A percentile compares a stretch with the other conserved stretches of the same genome.
Conservation (phyloP, 495 filamentous ascomycete genomes). For the Xylaria palmicola region DNA sequence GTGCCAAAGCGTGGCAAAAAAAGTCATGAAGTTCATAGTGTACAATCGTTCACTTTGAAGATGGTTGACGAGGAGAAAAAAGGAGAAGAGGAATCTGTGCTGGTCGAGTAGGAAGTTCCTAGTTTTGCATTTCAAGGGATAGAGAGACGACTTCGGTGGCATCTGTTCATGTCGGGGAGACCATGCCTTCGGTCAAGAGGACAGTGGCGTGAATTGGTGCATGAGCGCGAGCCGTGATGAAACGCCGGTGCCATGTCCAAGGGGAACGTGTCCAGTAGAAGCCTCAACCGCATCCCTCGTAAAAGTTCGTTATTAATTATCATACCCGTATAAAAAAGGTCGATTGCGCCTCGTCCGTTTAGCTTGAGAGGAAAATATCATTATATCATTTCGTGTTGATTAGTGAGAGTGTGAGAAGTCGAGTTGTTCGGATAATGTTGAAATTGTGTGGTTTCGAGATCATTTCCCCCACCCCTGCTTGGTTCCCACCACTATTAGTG, state of each 20-base stretch:
- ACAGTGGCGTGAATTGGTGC: not conserved
- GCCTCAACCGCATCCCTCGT: conserved; percentile 12
- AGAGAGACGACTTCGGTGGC: not conserved
- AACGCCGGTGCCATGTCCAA: not conserved
- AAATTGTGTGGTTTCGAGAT: not conserved
- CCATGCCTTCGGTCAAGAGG: not conserved
- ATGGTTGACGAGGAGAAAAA: not conserved
- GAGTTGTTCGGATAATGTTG: not conserved
- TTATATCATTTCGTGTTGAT: conserved; percentile 21
- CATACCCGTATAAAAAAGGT: conserved; percentile 5
- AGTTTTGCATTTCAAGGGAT: not conserved
- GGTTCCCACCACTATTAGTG: conserved; percentile 58
- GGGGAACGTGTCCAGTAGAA: not conserved
- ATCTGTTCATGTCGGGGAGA: not conserved
- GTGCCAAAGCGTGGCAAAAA: not conserved
- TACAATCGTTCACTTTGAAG: conserved; percentile 3
- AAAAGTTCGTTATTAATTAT: conserved; percentile 16
- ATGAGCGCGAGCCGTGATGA: not conserved
- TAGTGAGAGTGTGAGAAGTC: conserved; percentile 15
- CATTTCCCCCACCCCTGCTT: conserved; percentile 38
- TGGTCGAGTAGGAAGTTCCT: not conserved
- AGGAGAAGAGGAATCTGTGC: not conserved
- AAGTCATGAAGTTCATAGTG: not conserved
- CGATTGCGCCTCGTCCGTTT: not conserved
- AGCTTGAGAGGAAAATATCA: not conserved